Evolutionary conservation across 257 asterid species (phyloP), one percentile per base, ranked within the genome.

Genomic region (Verbascum thapsus): DNA sequence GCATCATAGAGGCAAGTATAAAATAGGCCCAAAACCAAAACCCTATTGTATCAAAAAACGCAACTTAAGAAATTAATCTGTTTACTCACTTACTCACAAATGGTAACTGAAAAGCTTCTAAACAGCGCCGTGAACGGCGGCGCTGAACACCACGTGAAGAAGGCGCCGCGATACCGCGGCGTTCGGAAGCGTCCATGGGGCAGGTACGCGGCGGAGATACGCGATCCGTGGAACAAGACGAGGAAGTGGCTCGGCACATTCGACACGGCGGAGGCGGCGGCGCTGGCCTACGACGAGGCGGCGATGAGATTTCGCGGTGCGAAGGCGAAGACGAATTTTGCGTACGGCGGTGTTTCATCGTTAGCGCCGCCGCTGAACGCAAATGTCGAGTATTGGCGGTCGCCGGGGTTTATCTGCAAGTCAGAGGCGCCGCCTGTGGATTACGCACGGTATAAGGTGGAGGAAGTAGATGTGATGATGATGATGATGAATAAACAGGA

Each of bases 141-240:
- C 23, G 40, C 50, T 43, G 72, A 51, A 15, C 72, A 70, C 8
- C 32, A 26, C 32, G 32, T 26, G 2, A 26, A 26, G 32, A 59
- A 63, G 23, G 76, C 55, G 43, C 62, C 67, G 34, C 87, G 70
- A 50, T 86, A 79, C 72, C 88, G 91, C 44, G 91, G 95, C 22
- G 95, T 86, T 1, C 65, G 95, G 69, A 86, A 77, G 80, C 82
- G 88, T 8, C 90, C 88, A 0, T 85, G 94, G 90, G 90, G 94
- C 6, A 41, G 81, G 17, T 85, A 72, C 73, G 90, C 87, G 7
- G 94, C 88, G 6, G 94, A 85, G 84, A 85, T 85, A 16, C 87
- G 94, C 53, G 83, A 85, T 71, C 94, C 94, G 32, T 76, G 79
- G 89, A 85, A 68, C 76, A 85, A 82, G 81, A 73, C 89, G 32